Evolutionary conservation across 164 flowering plant species (phyloP), one percentile per base, ranked within the genome.

Genomic region (Berberis vulgaris): DNA sequence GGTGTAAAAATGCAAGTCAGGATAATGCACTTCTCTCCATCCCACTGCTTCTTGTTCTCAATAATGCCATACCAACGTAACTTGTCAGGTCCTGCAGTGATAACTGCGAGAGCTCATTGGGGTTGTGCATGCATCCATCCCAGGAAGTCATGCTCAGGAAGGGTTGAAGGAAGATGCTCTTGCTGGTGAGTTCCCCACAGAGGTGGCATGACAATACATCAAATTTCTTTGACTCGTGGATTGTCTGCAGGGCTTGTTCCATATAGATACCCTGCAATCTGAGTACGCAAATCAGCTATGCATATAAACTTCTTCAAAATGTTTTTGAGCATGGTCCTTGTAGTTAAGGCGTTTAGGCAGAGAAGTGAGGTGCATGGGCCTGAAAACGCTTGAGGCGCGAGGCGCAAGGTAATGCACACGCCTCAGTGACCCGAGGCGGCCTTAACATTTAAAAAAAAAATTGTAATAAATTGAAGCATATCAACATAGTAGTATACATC

Each of bases 71-170:
- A 57, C 87, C 83, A 41, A 97, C 49, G 8, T 46, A 8, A 8
- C 8, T 5, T 46, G 49, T 46, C 49, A 46, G 49, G n/a, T 6
- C 57, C 57, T 54, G 39, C 39, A 26, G 57, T 12, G 57, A 54
- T 4, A 54, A 12, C 11, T 54, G 57, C 6, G 57, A 5, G 4
- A 11, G 5, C 57, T 54, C 57, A 54, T 11, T 54, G 6, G 57
- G n/a, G n/a, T 54, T 95, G 57, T 6, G 39, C 1, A 54, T 54
- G 97, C 97, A 95, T 85, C 99, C 99, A 95, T 67, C 99, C n/a
- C 57, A 54, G 0, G 8, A 46, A 46, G 6, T 46, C 49, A 46
- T 46, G 57, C 39, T 26, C 57, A 12, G 57, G n/a, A 11, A 54
- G 39, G 39, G 7, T n/a, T 6, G 7, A 54, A 6, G 57, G 57